A percentile compares a stretch with the other conserved stretches of the same genome.
These are phyloP conservation scores for Solanum infundibuliforme DNA, from an alignment of 257 asterid genomes.

Conservation along the genomic window DNA sequence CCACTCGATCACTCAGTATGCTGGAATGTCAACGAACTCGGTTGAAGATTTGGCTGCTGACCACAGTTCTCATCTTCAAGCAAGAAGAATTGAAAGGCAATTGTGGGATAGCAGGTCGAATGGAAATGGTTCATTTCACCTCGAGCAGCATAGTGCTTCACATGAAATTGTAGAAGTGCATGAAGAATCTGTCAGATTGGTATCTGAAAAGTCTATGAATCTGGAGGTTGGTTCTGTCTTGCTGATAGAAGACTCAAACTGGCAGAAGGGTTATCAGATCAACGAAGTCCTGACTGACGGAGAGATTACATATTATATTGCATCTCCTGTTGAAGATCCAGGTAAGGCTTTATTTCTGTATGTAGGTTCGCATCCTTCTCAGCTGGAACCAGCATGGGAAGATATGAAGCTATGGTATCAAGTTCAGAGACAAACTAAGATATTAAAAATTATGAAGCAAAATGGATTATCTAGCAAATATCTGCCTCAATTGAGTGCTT, in stretches of 20 bases:
- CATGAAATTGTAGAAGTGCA: conserved; percentile 91
- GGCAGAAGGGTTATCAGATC: conserved; percentile 53
- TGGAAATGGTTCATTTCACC: conserved; percentile 49
- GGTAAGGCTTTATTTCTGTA: conserved; percentile 48
- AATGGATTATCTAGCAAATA: conserved; percentile 71
- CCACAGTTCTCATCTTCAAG: conserved; percentile 83
- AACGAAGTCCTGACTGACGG: conserved; percentile 53
- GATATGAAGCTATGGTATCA: conserved; percentile 93
- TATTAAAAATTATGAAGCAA: conserved; percentile 63
- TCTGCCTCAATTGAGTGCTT: conserved; percentile 61
- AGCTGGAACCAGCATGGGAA: conserved; percentile 92
- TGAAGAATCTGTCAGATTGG: conserved; percentile 48
- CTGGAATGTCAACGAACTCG: conserved; percentile 58
- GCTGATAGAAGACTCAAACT: conserved; percentile 66
- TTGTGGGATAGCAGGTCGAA: conserved; percentile 44
- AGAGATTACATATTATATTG: conserved; percentile 48
- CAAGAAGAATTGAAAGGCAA: conserved; percentile 75
- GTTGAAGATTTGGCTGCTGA: conserved; percentile 94
- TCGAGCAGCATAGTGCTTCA: conserved; percentile 61
- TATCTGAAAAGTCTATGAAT: conserved; percentile 42
- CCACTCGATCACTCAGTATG: conserved; percentile 72
- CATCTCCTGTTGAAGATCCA: conserved; percentile 54
- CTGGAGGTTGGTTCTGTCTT: conserved; percentile 66
- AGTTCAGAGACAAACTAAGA: conserved; percentile 95
- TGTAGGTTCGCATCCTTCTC: conserved; percentile 83